phyloP scores from a whole-genome alignment of 164 flowering plant species.

The Vitis vinifera region DNA sequence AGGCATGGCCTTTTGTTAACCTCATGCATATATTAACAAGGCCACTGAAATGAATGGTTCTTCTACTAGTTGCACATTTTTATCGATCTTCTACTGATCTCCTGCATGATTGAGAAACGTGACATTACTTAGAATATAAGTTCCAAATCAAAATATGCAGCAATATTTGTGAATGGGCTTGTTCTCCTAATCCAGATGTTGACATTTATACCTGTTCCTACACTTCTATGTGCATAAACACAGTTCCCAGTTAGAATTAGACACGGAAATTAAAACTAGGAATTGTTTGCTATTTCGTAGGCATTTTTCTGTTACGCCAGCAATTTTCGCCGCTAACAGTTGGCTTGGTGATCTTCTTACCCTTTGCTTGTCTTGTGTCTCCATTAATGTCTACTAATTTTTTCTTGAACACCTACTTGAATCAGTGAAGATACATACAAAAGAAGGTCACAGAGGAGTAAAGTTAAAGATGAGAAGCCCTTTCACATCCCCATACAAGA shows the following conservation, averaged over 20 bases:
- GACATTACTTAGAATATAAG: too few species aligned
- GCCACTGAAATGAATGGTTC: neutral
- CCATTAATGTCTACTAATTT: neutral
- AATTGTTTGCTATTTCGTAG: neutral
- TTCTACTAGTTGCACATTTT: neutral
- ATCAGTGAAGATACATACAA: conserved; percentile 51
- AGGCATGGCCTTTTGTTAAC: too few species aligned
- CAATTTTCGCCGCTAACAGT: neutral
- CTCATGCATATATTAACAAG: neutral
- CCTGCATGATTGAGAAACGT: too few species aligned
- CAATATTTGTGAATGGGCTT: too few species aligned
- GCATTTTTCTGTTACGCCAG: neutral
- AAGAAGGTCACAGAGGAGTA: conserved; percentile 35
- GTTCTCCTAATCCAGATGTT: neutral
- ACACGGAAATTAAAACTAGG: neutral
- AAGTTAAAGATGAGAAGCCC: conserved; percentile 32
- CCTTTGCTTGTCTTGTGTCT: neutral
- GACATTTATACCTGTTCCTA: neutral
- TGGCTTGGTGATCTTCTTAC: too few species aligned
- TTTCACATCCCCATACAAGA: conserved; percentile 19
- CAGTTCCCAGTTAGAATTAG: neutral
- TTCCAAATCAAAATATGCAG: too few species aligned
- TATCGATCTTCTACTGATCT: neutral
- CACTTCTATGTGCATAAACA: neutral
- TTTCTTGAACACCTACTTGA: conserved; percentile 6